Conservation (phyloP, 2,329 filamentous ascomycete genomes). For the Penicillium sp. region DNA sequence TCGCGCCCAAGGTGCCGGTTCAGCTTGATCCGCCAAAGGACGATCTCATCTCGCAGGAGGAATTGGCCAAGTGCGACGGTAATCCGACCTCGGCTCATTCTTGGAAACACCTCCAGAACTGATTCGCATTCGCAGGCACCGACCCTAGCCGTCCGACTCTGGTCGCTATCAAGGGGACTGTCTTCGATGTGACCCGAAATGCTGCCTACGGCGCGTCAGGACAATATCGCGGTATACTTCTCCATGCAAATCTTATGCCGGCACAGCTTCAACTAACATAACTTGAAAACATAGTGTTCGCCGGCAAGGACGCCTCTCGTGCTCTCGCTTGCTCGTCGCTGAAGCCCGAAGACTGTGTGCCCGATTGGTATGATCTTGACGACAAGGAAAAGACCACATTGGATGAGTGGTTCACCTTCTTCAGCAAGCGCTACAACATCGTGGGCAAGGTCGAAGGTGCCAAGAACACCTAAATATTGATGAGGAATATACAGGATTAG, state of each 20-base stretch:
- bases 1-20: constrained; percentile 43
- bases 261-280: background rate
- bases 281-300: constrained; percentile 66
- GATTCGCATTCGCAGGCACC: constrained; percentile 29
- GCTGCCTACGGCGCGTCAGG: constrained; percentile 79
- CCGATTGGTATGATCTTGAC: constrained; percentile 78
- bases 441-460: constrained; percentile 47
- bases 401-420: constrained; percentile 93
- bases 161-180: constrained; percentile 74
- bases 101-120: background rate
- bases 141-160: constrained; percentile 52
- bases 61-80: constrained; percentile 82
- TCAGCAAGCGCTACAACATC: constrained; percentile 94
- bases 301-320: constrained; percentile 92
- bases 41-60: constrained; percentile 77
- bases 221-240: constrained; percentile 73
- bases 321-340: constrained; percentile 84
- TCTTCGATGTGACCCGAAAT: constrained; percentile 93
- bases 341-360: constrained; percentile 74
- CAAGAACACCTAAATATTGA: constrained; percentile 30
- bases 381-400: constrained; percentile 84
- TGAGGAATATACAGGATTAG: background rate
- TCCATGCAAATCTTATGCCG: background rate
- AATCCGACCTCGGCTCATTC: constrained; percentile 14
- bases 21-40: constrained; percentile 79